These are phyloP conservation scores for Jacaranda copaia DNA, from an alignment of 257 asterid genomes.

Conservation along the genomic window DNA sequence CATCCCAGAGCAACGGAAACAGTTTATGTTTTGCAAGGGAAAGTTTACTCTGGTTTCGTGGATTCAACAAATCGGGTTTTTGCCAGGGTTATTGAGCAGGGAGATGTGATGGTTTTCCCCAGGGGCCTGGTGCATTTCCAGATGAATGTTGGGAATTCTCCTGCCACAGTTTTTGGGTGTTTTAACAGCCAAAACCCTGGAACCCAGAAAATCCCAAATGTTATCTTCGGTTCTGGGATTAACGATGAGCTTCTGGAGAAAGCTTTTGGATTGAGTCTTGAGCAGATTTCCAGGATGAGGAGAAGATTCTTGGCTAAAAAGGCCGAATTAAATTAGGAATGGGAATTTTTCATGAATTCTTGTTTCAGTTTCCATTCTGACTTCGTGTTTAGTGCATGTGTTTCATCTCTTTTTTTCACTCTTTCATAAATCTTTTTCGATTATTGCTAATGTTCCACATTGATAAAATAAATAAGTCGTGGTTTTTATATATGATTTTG, in stretches of 20 bases:
- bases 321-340: background rate
- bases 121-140: conserved; percentile 69
- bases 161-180: conserved; percentile 55
- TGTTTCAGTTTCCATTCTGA: background rate
- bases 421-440: background rate
- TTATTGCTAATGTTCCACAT: no score
- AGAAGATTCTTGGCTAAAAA: conserved; percentile 48
- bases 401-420: background rate
- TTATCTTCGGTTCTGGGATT: conserved; percentile 62
- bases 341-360: background rate
- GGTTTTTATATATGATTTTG: no score
- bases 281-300: conserved; percentile 51
- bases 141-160: conserved; percentile 61
- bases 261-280: conserved; percentile 61
- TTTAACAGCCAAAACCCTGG: conserved; percentile 71
- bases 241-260: conserved; percentile 65
- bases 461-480: no score
- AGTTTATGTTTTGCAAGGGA: conserved; percentile 54
- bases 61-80: conserved; percentile 56
- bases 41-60: conserved; percentile 60
- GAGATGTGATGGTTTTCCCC: conserved; percentile 71
- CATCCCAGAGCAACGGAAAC: conserved; percentile 68
- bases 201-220: conserved; percentile 53
- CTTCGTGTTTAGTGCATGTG: background rate
- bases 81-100: conserved; percentile 57